Evolutionary conservation across 2,329 filamentous ascomycete species (phyloP), one percentile per base, ranked within the genome.

Genomic region (Fusarium illudens): DNA sequence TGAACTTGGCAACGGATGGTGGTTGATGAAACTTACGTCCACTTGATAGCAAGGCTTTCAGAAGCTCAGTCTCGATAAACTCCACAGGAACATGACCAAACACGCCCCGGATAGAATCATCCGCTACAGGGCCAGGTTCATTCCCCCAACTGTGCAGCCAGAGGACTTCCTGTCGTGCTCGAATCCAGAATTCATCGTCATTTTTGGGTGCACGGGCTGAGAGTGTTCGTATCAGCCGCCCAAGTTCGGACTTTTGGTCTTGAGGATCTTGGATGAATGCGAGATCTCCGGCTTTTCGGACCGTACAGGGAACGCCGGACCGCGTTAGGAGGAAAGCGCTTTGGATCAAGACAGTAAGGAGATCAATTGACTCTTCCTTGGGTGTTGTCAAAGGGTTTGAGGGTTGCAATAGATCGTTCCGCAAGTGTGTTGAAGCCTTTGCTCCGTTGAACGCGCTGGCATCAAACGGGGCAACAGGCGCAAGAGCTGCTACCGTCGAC

Each of bases 61-160:
- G 79, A 49, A 94, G 84, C 75, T 94, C 90, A 3, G 84, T 83
- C 76, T 96, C 92, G 15, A 95, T 81, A 10, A 85, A 85, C 6
- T 87, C 84, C 56, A 80, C 83, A 13, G 85, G 79, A 4, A 96
- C 80, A 65, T 84, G 85, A 1, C 90, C 87, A 62, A 90, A 84
- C 2, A 91, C 80, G 20, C 92, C 91, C 10, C 87, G 80, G 20
- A 89, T 86, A 34, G 80, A 79, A 25, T 79, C 81, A 19, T 73
- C 74, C 19, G 25, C 70, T n/a, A 22, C 44, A 15, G 52, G 27
- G 29, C 25, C 67, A 4, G 67, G 37, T 3, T 86, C 82, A 22
- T 84, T 83, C 32, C 89, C 89, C 92, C 92, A 94, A 72, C 86
- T 85, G 74, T 89, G 88, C 29, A 95, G 82, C 92, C 92, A 95